Evolutionary conservation across 306 rosid species (phyloP), one percentile per base, ranked within the genome.

Genomic region (Vigna unguiculata): DNA sequence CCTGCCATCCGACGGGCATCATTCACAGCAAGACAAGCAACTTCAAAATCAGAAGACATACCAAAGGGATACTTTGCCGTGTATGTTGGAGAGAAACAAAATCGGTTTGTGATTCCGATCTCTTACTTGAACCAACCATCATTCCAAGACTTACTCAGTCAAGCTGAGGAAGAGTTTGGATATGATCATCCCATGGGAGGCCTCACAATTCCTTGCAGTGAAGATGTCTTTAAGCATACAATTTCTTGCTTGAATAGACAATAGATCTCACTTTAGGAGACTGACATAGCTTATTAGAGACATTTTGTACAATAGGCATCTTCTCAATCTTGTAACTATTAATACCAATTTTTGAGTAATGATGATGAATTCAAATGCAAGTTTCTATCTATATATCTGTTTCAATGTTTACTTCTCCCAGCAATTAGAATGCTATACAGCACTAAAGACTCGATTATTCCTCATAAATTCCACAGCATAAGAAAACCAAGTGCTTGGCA

Each of bases 181-280:
- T 87, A 81, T 73, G 83, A 82, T 53, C 90, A 87, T 84, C 85
- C 86, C 19, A 76, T 21, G 48, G 90, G 90, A 0, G 86, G 88
- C 28, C 86, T 87, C 69, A 76, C 88, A 9, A 84, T 84, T 76
- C 85, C 86, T 62, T 87, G 83, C 64, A 51, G 61, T 2, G 82
- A 84, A 67, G 70, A 59, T 48, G 72, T n/a, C 30, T 81, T 81
- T 80, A 76, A 34, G 9, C 34, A 77, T 0, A 22, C 68, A 40
- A 77, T 62, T 71, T 85, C 83, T 78, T 0, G 40, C 74, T 46
- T 82, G 72, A 74, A 61, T 17, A 15, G 71, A 34, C 25, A 49
- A 6, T 60, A 38, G 74, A 21, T 6, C 55, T 47, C 40, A 3
- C 28, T 32, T n/a, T 24, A 46, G 43, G 2, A 28, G 32, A 38